A percentile compares a stretch with the other conserved stretches of the same genome.
Conservation (phyloP, 1,284 basidiomycete species). For the Moniliophthora roreri region DNA sequence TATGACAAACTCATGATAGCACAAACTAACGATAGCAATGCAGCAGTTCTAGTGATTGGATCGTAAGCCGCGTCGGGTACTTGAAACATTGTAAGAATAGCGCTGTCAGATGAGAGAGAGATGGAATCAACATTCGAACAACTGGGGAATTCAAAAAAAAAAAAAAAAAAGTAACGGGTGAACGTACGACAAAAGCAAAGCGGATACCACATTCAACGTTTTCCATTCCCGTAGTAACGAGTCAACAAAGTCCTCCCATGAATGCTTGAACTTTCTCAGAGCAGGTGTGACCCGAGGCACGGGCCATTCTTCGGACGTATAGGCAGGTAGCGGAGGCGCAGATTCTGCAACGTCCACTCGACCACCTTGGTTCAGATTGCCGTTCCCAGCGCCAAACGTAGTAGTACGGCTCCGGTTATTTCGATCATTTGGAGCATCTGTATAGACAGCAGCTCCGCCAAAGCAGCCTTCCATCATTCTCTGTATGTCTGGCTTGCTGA, state of each 20-base stretch:
- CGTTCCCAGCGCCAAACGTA: not conserved
- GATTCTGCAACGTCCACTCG: not conserved
- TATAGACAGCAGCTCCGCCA: conserved; percentile 20
- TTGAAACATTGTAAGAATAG: conserved; percentile 76
- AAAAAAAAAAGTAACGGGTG: no score
- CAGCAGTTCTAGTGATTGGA: conserved; percentile 64
- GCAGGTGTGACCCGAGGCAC: conserved; percentile 57
- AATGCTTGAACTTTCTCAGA: conserved; percentile 62
- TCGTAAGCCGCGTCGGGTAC: conserved; percentile 56
- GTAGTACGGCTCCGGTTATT: not conserved
- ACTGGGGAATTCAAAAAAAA: no score
- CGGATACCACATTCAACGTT: conserved; percentile 74
- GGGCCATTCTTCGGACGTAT: conserved; percentile 67
- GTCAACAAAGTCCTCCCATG: conserved; percentile 74
- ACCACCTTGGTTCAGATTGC: no score
- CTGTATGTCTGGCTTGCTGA: conserved; percentile 70
- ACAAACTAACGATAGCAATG: conserved; percentile 65
- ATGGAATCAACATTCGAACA: no score
- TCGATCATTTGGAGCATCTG: not conserved
- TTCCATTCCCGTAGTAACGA: conserved; percentile 74
- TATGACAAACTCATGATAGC: conserved; percentile 74
- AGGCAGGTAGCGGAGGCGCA: conserved; percentile 27
- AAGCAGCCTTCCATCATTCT: conserved; percentile 58
- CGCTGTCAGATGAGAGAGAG: conserved; percentile 37
- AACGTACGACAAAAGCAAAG: conserved; percentile 65